phyloP scores from a whole-genome alignment of 1,139 yeast species.

The Groenewaldozyma auringiensis region DNA sequence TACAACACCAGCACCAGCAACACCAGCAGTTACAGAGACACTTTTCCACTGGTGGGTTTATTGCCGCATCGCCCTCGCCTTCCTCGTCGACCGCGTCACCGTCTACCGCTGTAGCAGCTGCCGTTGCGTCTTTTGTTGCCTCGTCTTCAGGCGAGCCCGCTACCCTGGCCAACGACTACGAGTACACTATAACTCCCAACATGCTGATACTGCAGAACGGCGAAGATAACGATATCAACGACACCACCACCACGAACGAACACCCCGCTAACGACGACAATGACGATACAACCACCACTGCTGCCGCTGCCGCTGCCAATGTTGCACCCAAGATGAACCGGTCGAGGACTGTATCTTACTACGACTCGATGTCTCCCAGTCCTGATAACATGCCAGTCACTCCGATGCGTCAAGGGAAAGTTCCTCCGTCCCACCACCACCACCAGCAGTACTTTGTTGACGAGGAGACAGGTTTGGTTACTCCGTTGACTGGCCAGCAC shows the following conservation, averaged over 20 bases:
- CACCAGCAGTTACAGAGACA: not conserved
- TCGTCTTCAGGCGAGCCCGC: no score
- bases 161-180: conserved; percentile 4
- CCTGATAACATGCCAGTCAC: conserved; percentile 5
- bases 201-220: conserved; percentile 8
- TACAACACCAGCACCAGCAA: not conserved
- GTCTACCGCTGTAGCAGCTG: not conserved
- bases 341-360: conserved; percentile 9
- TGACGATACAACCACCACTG: not conserved
- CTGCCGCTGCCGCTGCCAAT: conserved; percentile 1
- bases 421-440: not conserved
- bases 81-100: not conserved
- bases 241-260: not conserved
- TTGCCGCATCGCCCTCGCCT: not conserved
- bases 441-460: conserved; percentile 2
- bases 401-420: conserved; percentile 3
- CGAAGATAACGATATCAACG: conserved; percentile 1
- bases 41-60: not conserved
- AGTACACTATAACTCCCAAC: conserved; percentile 12
- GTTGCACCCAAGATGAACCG: conserved; percentile 8
- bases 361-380: conserved; percentile 3
- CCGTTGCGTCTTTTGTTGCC: not conserved
- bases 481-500: conserved; percentile 5
- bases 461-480: conserved; percentile 7
- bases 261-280: not conserved